Base-by-base conservation (phyloP, 345 rosid genomes). In the Salix caprea region DNA sequence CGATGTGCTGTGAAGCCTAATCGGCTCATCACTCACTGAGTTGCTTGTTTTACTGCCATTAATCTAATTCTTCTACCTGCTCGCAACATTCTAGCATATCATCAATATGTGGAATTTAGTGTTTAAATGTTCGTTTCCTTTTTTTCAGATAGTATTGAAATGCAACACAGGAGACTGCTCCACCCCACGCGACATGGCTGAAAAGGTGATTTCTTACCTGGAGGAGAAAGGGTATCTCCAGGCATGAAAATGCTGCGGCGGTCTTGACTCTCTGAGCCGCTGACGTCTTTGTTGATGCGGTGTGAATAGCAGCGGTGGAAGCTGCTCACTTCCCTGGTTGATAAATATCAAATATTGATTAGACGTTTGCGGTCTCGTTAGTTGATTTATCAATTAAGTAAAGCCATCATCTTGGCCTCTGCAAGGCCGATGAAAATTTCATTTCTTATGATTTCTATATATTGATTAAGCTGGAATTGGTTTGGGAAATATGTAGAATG, bases 201-300 rank as follows among this genome's bases (percentile, higher is more conserved):
- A 44, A 11, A 39, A 69, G 56, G 81, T 81, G n/a, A 19, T 73
- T 37, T 69, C 34, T 12, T 77, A 77, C 74, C 34, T 81, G 74
- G 75, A 81, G 71, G 56, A 52, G 15, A 77, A 81, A 23, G 84
- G 78, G 1, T 77, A 69, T 74, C 81, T 81, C 32, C 72, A 52
- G 6, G 81, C 81, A 32, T 77, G 54, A 69, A 18, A 72, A 8
- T n/a, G 26, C 10, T 10, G 54, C 68, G 1, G 16, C 6, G 69
- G 37, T n/a, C 37, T 12, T 7, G 14, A 36, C 48, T 32, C 23
- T 36, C 23, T 37, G 26, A 26, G 52, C 15, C 67, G 3, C 10
- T 9, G 8, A 19, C n/a, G 13, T 24, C 50, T 62, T 16, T 64
- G 68, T 39, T 52, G 8, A 10, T 71, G 19, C 15, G 7, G 19